phyloP scores from a whole-genome alignment of 2,329 filamentous ascomycete species.

The Nemania sp. region DNA sequence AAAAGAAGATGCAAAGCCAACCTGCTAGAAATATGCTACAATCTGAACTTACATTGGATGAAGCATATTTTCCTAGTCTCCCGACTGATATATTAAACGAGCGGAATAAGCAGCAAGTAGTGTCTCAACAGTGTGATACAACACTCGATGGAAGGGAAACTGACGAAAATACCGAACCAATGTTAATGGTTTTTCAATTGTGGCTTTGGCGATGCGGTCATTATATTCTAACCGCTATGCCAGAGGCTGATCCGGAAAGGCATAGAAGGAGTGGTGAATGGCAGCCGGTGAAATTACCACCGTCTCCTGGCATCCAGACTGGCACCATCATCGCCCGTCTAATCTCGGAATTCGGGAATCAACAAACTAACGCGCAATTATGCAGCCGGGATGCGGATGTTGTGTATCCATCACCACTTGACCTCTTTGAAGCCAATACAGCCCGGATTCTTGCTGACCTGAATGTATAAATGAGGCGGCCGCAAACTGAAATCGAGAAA shows the following conservation, averaged over 20 bases:
- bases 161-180: too few relatives aligned
- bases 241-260: background rate
- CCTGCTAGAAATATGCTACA: background rate
- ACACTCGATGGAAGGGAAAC: too few relatives aligned
- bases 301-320: background rate
- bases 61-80: slow-evolving; percentile 28
- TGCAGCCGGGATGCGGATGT: too few relatives aligned
- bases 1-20: too few relatives aligned
- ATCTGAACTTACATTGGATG: slow-evolving; percentile 30
- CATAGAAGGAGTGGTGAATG: too few relatives aligned
- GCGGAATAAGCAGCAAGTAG: slow-evolving; percentile 22
- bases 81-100: background rate
- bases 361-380: background rate
- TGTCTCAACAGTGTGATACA: slow-evolving; percentile 13
- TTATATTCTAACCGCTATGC: slow-evolving; percentile 10
- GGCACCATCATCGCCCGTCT: slow-evolving; percentile 9
- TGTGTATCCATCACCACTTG: slow-evolving; percentile 14
- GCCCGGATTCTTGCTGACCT: background rate
- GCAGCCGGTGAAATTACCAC: background rate
- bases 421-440: slow-evolving; percentile 18
- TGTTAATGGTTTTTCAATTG: slow-evolving; percentile 17
- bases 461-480: background rate
- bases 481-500: slow-evolving; percentile 2
- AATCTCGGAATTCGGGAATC: slow-evolving; percentile 7
- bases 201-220: slow-evolving; percentile 23